These are phyloP conservation scores for Calocybe indica DNA, from an alignment of 768 basidiomycete genomes.

Conservation along the genomic window DNA sequence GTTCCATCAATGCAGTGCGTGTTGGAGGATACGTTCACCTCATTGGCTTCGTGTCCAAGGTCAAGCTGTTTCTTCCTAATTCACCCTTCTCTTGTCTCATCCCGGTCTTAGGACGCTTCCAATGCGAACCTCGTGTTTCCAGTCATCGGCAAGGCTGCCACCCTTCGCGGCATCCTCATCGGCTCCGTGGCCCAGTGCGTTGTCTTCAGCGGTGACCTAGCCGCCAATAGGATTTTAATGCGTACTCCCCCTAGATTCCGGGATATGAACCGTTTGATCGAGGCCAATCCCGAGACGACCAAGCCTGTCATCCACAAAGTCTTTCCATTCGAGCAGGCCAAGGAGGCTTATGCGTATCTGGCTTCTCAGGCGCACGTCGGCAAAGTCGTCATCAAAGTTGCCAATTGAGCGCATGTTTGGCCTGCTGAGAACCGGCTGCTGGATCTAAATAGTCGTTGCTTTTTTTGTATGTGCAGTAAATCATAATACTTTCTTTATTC, in stretches of 20 bases:
- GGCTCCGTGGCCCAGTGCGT: slow-evolving; percentile 56
- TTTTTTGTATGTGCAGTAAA: no score
- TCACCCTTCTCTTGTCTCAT: not conserved
- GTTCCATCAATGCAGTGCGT: slow-evolving; percentile 32
- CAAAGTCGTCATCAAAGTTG: slow-evolving; percentile 52
- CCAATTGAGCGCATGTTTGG: not conserved
- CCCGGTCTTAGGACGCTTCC: slow-evolving; percentile 12
- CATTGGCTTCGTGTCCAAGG: slow-evolving; percentile 47
- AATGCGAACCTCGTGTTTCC: slow-evolving; percentile 23
- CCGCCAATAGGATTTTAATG: not conserved
- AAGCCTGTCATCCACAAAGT: slow-evolving; percentile 51
- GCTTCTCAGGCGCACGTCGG: slow-evolving; percentile 54
- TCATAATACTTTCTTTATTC: no score
- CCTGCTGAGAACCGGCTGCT: no score
- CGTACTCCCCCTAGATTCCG: slow-evolving; percentile 32
- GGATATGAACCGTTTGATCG: slow-evolving; percentile 44
- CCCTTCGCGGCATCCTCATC: slow-evolving; percentile 46
- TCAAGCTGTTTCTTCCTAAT: slow-evolving; percentile 11
- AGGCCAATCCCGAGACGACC: slow-evolving; percentile 32
- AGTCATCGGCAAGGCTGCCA: slow-evolving; percentile 32
- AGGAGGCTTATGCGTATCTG: slow-evolving; percentile 47
- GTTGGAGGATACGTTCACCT: slow-evolving; percentile 39
- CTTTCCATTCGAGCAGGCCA: slow-evolving; percentile 49
- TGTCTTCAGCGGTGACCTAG: not conserved
- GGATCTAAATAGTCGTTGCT: no score